phyloP scores from a whole-genome alignment of 177 flowering plant species.

The Vitis hybrid region DNA sequence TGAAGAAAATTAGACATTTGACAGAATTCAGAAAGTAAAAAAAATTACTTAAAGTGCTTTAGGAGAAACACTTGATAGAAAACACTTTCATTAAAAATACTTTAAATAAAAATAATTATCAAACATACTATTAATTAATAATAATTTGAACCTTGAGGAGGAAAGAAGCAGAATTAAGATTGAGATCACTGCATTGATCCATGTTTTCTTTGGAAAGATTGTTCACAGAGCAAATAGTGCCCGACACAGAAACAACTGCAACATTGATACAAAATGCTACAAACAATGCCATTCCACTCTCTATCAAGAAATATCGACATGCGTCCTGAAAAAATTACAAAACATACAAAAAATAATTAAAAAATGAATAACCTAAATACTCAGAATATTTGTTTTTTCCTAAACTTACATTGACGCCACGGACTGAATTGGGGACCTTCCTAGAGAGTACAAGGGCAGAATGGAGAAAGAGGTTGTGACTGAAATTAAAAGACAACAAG shows the following conservation, averaged over 20 bases:
- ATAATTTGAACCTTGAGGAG: slow-evolving; percentile 59
- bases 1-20: no score
- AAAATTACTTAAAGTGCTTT: rapidly evolving
- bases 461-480: slow-evolving; percentile 87
- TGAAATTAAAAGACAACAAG: no score
- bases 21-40: no score
- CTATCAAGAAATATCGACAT: slow-evolving; percentile 74
- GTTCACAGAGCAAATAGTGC: slow-evolving; percentile 49
- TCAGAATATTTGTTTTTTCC: no score
- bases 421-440: slow-evolving; percentile 67
- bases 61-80: no score
- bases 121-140: no score
- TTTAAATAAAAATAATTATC: no score
- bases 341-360: no score
- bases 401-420: slow-evolving; percentile 71
- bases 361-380: no score
- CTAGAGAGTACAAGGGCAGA: slow-evolving; percentile 93
- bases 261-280: slow-evolving; percentile 82
- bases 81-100: no score
- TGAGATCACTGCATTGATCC: slow-evolving; percentile 50
- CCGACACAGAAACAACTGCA: slow-evolving; percentile 71
- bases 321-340: slow-evolving; percentile 25
- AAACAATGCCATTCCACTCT: slow-evolving; percentile 77
- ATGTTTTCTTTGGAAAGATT: slow-evolving; percentile 27
- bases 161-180: slow-evolving; percentile 78